Evolutionary conservation across 2,329 filamentous ascomycete genomes (phyloP).

Genomic region (Emergomyces africanus): DNA sequence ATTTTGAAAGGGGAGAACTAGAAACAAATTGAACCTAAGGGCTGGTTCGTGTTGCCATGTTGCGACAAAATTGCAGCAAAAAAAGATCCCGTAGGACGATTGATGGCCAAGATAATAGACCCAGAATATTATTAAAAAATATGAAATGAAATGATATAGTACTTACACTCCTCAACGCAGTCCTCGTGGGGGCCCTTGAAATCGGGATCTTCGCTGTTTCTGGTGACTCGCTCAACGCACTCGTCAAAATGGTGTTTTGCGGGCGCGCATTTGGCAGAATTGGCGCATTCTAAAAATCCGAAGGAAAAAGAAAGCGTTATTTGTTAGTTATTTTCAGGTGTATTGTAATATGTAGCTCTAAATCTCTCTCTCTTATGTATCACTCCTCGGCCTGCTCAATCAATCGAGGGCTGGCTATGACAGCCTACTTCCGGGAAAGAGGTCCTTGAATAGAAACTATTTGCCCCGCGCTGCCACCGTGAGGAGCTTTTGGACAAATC

Average conservation of each 20-base stretch:
- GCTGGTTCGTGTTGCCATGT: neutral
- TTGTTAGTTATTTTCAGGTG: neutral
- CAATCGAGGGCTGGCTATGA: neutral
- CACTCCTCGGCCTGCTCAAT: neutral
- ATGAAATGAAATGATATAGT: neutral
- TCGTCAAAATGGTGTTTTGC: constrained; percentile 98
- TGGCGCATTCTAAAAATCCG: constrained; percentile 59
- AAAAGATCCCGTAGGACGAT: neutral
- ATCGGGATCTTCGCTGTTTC: constrained; percentile 52
- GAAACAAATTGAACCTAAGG: neutral
- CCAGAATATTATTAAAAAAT: neutral
- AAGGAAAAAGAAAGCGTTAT: neutral
- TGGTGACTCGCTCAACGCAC: constrained; percentile 87
- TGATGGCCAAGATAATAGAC: neutral
- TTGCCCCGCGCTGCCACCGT: neutral
- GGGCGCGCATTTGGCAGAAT: constrained; percentile 70
- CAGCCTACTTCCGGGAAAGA: neutral
- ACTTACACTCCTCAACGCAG: constrained; percentile 98
- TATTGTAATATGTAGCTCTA: neutral
- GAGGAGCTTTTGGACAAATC: neutral
- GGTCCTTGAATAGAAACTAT: neutral
- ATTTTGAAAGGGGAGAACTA: neutral
- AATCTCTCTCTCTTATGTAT: neutral
- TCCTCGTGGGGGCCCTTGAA: constrained; percentile 71
- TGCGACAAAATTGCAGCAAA: constrained; percentile 1